Percentiles rank a stretch among this genome's conserved stretches.
These are phyloP conservation scores for Smittium mucronatum DNA, from an alignment of 371 early-diverging fungal species.

Conservation along the genomic window DNA sequence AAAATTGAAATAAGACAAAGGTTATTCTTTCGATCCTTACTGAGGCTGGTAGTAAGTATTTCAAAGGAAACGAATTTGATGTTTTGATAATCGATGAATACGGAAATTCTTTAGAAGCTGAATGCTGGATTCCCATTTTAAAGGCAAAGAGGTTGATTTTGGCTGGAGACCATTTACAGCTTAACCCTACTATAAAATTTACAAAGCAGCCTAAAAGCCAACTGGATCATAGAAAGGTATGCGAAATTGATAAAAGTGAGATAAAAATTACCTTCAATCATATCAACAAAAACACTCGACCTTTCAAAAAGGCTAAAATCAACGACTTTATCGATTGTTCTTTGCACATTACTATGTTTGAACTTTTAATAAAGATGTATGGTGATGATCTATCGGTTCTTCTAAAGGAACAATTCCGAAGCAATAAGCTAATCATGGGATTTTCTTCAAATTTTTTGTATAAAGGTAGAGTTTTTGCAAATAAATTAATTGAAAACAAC, in stretches of 20 bases:
- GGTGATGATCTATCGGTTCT: conserved; percentile 47
- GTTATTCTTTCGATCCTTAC: neutral
- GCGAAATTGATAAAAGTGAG: no score
- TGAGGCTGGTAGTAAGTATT: neutral
- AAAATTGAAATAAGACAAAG: no score
- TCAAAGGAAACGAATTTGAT: conserved; percentile 53
- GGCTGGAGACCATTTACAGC: conserved; percentile 90
- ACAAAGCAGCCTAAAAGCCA: no score
- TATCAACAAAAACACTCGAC: no score
- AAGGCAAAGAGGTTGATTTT: conserved; percentile 70
- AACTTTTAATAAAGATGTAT: conserved; percentile 46
- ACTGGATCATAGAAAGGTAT: no score
- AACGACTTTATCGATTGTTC: no score
- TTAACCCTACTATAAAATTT: conserved; percentile 67
- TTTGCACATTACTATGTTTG: conserved; percentile 52
- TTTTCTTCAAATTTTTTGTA: conserved; percentile 58
- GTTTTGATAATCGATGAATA: conserved; percentile 90
- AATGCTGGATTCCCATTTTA: conserved; percentile 81
- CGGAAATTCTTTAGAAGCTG: conserved; percentile 76
- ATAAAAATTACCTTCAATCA: no score
- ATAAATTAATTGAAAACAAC: conserved; percentile 47
- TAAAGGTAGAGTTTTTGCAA: conserved; percentile 47
- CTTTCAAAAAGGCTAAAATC: no score
- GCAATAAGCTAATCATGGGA: conserved; percentile 69
- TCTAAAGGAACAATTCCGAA: conserved; percentile 76